Conservation (phyloP, 2,329 filamentous ascomycete species). For the Geoglossum cookeanum region DNA sequence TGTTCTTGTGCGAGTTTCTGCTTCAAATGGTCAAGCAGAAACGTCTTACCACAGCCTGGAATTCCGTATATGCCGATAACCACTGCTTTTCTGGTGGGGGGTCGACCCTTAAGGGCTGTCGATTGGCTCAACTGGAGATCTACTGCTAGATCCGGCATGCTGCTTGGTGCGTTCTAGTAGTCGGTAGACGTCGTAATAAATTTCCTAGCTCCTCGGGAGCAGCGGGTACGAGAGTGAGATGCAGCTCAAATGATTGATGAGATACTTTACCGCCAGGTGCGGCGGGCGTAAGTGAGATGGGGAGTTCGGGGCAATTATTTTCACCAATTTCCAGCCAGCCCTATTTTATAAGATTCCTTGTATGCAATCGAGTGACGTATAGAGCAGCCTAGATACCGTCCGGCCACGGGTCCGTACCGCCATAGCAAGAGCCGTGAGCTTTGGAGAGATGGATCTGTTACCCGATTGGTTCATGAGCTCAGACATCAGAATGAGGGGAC, state of each 20-base stretch:
- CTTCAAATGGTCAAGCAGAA: slow-evolving; percentile 24
- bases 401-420: neutral
- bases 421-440: neutral
- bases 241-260: neutral
- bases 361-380: neutral
- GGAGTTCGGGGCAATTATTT: neutral
- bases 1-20: slow-evolving; percentile 15
- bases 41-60: slow-evolving; percentile 34
- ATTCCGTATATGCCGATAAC: slow-evolving; percentile 37
- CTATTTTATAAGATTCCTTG: neutral
- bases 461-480: neutral
- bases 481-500: neutral
- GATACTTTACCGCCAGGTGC: neutral
- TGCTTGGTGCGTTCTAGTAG: slow-evolving; percentile 9
- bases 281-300: slow-evolving; percentile 1
- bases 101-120: slow-evolving; percentile 4
- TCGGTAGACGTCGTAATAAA: neutral
- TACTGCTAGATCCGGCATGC: slow-evolving; percentile 5
- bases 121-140: slow-evolving; percentile 6
- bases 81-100: slow-evolving; percentile 16
- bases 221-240: neutral
- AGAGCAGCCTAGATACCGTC: neutral
- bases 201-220: neutral
- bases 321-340: slow-evolving; percentile 1
- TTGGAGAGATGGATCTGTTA: neutral